Conservation (phyloP, 805 yeast species). For the Ogataea saltuana region DNA sequence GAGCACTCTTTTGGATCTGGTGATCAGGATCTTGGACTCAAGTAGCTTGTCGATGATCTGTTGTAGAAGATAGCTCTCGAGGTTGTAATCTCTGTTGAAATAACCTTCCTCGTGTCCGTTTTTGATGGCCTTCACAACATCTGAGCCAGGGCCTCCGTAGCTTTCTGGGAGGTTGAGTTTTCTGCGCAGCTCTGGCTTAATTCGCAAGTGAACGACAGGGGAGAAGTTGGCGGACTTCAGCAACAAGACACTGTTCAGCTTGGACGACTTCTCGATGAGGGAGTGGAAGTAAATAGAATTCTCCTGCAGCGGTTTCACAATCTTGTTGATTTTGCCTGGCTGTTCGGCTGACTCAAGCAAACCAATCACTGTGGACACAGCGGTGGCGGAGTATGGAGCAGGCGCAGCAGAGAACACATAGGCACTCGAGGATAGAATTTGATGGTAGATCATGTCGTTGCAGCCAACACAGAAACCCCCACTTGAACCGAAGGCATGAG, state of each 20-base stretch:
- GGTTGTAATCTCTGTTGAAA: conserved; percentile 45
- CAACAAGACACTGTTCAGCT: conserved; percentile 41
- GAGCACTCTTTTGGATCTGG: conserved; percentile 56
- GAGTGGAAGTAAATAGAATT: conserved; percentile 43
- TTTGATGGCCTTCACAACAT: conserved; percentile 44
- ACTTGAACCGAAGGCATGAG: conserved; percentile 75
- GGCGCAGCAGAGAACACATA: conserved; percentile 93
- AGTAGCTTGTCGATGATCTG: conserved; percentile 60
- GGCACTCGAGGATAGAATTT: conserved; percentile 84
- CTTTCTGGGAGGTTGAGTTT: conserved; percentile 46
- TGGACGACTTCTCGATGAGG: conserved; percentile 41
- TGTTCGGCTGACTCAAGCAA: conserved; percentile 43
- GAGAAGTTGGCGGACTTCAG: conserved; percentile 60
- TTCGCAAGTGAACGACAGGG: conserved; percentile 67
- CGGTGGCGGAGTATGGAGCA: conserved; percentile 85
- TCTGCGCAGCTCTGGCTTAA: conserved; percentile 49
- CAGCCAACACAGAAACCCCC: conserved; percentile 96
- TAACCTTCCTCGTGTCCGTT: conserved; percentile 42
- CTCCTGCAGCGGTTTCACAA: conserved; percentile 40
- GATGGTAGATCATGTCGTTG: conserved; percentile 82
- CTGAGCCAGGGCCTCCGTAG: conserved; percentile 49
- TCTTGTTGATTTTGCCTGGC: conserved; percentile 38
- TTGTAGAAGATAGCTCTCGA: conserved; percentile 66
- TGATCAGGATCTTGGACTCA: conserved; percentile 55
- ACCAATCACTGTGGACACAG: conserved; percentile 49